Evolutionary conservation across 2,329 filamentous ascomycete genomes (phyloP).

Genomic region (Sporothrix luriei): DNA sequence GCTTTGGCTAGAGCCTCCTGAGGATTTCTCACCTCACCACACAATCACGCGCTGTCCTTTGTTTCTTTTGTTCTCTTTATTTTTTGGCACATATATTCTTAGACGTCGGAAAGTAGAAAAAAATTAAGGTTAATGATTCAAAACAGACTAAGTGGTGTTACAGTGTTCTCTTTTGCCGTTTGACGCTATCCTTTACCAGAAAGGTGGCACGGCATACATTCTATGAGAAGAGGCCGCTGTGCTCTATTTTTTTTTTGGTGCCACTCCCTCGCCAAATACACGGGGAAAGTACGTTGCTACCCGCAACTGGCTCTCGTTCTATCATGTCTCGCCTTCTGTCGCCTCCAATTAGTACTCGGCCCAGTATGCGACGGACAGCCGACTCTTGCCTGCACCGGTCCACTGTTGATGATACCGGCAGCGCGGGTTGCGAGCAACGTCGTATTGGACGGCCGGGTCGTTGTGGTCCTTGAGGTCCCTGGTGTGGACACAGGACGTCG

Average conservation of each 20-base stretch:
- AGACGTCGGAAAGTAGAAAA: constrained; percentile 20
- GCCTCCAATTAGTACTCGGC: not conserved
- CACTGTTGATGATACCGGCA: constrained; percentile 28
- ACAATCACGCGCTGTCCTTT: not conserved
- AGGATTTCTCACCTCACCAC: not conserved
- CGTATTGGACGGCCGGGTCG: not conserved
- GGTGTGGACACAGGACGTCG: not conserved
- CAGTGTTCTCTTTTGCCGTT: not conserved
- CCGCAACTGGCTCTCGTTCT: not conserved
- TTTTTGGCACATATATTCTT: constrained; percentile 23
- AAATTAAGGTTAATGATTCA: constrained; percentile 18
- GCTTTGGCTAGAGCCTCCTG: constrained; percentile 4
- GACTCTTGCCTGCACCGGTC: constrained; percentile 26
- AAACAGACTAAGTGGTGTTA: not conserved
- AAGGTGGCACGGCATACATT: not conserved
- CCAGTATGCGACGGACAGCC: constrained; percentile 10
- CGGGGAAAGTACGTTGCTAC: not conserved
- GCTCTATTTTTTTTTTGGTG: constrained; percentile 1
- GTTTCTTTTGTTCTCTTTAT: constrained; percentile 22
- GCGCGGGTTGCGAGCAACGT: constrained; percentile 20
- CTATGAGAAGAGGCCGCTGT: not conserved
- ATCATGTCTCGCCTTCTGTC: not conserved
- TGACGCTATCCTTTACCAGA: not conserved
- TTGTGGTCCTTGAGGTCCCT: not conserved
- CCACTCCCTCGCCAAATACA: not conserved